Evolutionary conservation across 352 stramenopile species (phyloP).

Genomic region (Elongisporangium anandrum): DNA sequence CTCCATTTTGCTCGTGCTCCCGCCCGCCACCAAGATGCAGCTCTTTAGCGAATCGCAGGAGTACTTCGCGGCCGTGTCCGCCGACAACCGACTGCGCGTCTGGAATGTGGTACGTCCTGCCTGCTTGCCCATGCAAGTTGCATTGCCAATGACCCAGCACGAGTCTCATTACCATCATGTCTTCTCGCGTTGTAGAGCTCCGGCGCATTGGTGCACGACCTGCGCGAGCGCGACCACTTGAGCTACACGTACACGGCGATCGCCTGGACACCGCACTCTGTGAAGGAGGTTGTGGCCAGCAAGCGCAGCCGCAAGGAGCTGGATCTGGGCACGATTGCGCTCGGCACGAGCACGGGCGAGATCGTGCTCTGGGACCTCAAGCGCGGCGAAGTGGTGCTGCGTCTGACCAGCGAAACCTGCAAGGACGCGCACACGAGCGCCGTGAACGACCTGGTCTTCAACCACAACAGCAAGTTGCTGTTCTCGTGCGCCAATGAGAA

Average conservation of each 20-base stretch:
- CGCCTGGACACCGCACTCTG: slow-evolving; percentile 50
- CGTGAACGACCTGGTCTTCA: slow-evolving; percentile 68
- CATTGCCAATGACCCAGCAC: not conserved
- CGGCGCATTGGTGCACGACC: slow-evolving; percentile 61
- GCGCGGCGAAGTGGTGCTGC: slow-evolving; percentile 56
- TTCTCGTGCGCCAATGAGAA: slow-evolving; percentile 73
- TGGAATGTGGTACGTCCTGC: slow-evolving; percentile 62
- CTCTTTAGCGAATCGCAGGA: slow-evolving; percentile 72
- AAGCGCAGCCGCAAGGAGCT: slow-evolving; percentile 39
- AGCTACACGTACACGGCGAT: slow-evolving; percentile 80
- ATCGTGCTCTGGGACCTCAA: slow-evolving; percentile 76
- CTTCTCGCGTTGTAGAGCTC: slow-evolving; percentile 21
- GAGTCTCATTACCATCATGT: not conserved
- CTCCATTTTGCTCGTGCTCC: slow-evolving; percentile 1
- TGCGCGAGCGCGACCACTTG: slow-evolving; percentile 81
- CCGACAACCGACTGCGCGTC: slow-evolving; percentile 80
- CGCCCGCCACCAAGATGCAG: slow-evolving; percentile 39
- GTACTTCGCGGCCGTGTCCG: slow-evolving; percentile 74
- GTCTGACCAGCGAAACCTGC: slow-evolving; percentile 41
- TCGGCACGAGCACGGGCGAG: slow-evolving; percentile 63
- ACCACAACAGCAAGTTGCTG: slow-evolving; percentile 55
- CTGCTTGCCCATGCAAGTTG: not conserved
- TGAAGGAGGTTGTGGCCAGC: slow-evolving; percentile 26
- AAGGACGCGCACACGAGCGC: slow-evolving; percentile 38
- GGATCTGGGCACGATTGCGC: slow-evolving; percentile 49